Evolutionary conservation across 768 basidiomycete species (phyloP).

Genomic region (Suillus subaureus): DNA sequence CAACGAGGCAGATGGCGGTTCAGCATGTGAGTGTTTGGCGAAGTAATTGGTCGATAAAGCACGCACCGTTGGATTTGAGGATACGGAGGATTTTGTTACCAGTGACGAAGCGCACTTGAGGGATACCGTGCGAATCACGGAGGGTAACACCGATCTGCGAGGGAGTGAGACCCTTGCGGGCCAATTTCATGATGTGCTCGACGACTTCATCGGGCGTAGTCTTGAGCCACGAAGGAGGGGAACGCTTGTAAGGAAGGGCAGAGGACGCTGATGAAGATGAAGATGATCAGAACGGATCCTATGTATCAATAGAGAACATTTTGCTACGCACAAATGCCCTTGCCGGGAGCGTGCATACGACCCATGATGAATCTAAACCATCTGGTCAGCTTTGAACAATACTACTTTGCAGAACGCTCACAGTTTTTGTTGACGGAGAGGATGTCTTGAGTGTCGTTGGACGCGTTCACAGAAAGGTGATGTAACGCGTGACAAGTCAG

Average conservation of each 20-base stretch:
- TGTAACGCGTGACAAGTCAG: slow-evolving; percentile 34
- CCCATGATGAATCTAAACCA: slow-evolving; percentile 63
- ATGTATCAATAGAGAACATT: slow-evolving; percentile 11
- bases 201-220: slow-evolving; percentile 92
- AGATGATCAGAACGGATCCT: not conserved
- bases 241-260: slow-evolving; percentile 95
- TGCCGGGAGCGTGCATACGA: slow-evolving; percentile 99
- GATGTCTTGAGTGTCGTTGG: slow-evolving; percentile 47
- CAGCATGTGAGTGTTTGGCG: slow-evolving; percentile 28
- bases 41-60: slow-evolving; percentile 4
- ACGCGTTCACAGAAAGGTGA: slow-evolving; percentile 23
- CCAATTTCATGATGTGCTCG: slow-evolving; percentile 96
- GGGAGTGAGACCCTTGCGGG: slow-evolving; percentile 95
- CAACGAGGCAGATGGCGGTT: not conserved
- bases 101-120: slow-evolving; percentile 97
- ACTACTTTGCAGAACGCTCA: slow-evolving; percentile 30
- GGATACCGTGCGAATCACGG: slow-evolving; percentile 97
- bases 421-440: slow-evolving; percentile 32
- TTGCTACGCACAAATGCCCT: slow-evolving; percentile 92
- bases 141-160: slow-evolving; percentile 98
- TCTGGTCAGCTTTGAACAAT: slow-evolving; percentile 19
- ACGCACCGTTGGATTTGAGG: slow-evolving; percentile 89
- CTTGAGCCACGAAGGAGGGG: slow-evolving; percentile 97
- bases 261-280: slow-evolving; percentile 65
- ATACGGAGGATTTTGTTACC: slow-evolving; percentile 99